Base-by-base conservation (phyloP, 1,284 basidiomycete genomes). In the Apiotrichum laibachii region DNA sequence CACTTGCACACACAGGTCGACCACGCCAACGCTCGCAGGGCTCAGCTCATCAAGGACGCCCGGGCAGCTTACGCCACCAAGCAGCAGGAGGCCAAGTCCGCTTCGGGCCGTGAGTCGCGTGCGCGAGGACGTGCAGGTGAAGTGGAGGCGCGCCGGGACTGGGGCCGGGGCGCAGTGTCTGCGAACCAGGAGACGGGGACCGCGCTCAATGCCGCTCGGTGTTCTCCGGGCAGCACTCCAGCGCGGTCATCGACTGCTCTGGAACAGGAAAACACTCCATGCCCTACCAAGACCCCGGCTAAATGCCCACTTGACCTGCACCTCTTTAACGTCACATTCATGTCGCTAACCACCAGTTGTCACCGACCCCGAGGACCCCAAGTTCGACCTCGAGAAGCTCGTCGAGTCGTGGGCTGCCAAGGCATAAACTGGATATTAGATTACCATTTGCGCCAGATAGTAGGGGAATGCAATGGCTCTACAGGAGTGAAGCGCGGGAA, bases 381-480 rank as follows among this genome's bases (percentile, higher is more conserved):
- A 85, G 67, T 99, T 99, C 81, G 94, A 99, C 83, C 83, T 98
- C 75, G 95, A 98, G 83, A 92, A 92, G 81, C 82, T 97, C 66
- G 77, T 98, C 76, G 71, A 73, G 64, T 72, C 71, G 45, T 78
- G 73, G 72, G 72, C 73, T 5, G 49, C 49, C 64, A 67, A 65
- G 59, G 67, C 70, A 69, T 73, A 72, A 60, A 19, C 46, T 48
- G 46, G 21, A 42, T 21, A 50, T 50, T 57, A 58, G 60, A 61
- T 40, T 45, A 49, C 40, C 43, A 45, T n/a, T 49, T 43, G 44
- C 34, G 50, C 49, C 50, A 44, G 46, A 16, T 19, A 21, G 8
- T 55, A 51, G 59, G 56, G 56, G 50, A 54, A 61, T 61, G 60
- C 60, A 57, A 44, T 53, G 42, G 42, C 51, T 53, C 51, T 52